Base-by-base conservation (phyloP, 495 filamentous ascomycete genomes). In the Penicillium soppii region DNA sequence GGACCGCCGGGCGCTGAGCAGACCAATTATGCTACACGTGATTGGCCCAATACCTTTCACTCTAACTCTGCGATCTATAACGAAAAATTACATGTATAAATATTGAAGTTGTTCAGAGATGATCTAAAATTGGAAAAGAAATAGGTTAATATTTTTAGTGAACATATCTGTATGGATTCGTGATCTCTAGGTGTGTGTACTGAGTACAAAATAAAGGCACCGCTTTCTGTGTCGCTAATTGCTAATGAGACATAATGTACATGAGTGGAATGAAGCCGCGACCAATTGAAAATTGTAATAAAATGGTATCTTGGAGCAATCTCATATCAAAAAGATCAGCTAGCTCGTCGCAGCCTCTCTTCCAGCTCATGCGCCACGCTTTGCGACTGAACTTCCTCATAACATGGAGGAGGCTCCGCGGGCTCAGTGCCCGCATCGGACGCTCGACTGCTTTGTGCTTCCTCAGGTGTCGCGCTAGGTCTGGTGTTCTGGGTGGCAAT, bases 311-410 rank as follows among this genome's bases (percentile, higher is more conserved):
- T 19, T 29, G 21, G 15, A 20, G 23, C 37, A 13, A 16, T 30
- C n/a, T 33, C 15, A 37, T 22, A 35, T n/a, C 22, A 21, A 10
- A 40, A 8, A 35, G 3, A 35, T 64, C 44, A 72, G 38, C 62
- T 71, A 45, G 61, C 58, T 20, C 65, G 62, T 22, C 74, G 72
- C 50, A 77, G 50, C 46, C 65, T 58, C 47, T 68, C 72, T 57
- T 86, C 84, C 19, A 85, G 55, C 42, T 80, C 82, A 20, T 81
- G 66, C 23, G 73, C 83, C n/a, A 96, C 76, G 53, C 87, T 90
- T 52, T 87, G 83, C 48, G 82, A 78, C 68, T 96, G 94, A 23
- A 86, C 89, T 63, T 96, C 91, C 62, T 97, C 89, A 66, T 98
- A 98, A 29, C 89, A 89, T 27, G 94, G 94, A 25, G 94, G 94